Conservation (phyloP, 192 early-diverging fungal genomes). For the Coemansia sp. region DNA sequence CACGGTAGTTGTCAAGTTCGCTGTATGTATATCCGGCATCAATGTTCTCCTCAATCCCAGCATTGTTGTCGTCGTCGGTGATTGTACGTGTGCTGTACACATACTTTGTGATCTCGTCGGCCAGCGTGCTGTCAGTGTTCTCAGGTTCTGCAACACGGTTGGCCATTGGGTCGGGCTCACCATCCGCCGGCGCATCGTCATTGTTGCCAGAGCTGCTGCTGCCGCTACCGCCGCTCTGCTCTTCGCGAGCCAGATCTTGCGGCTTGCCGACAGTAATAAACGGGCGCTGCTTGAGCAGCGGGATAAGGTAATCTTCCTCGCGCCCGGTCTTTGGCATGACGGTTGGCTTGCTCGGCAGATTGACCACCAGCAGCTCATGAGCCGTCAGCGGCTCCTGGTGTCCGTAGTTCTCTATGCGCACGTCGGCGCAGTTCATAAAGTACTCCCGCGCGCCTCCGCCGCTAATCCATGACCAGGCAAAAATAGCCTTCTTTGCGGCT, state of each 20-base stretch:
- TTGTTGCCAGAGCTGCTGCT: neutral
- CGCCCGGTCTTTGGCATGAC: conserved; percentile 41
- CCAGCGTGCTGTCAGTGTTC: conserved; percentile 7
- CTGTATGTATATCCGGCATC: conserved; percentile 36
- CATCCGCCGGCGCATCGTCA: conserved; percentile 5
- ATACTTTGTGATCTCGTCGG: conserved; percentile 40
- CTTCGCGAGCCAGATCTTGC: conserved; percentile 18
- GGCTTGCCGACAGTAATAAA: conserved; percentile 46
- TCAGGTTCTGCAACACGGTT: conserved; percentile 7
- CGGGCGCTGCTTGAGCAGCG: conserved; percentile 37
- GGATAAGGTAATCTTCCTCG: conserved; percentile 32
- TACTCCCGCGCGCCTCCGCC: conserved; percentile 61
- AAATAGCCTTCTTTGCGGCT: conserved; percentile 53
- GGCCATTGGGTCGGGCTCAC: conserved; percentile 26
- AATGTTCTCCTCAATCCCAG: conserved; percentile 12
- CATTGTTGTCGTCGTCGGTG: conserved; percentile 25
- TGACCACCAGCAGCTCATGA: conserved; percentile 51
- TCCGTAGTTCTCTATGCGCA: conserved; percentile 56
- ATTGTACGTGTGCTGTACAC: conserved; percentile 35
- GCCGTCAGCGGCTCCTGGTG: conserved; percentile 46
- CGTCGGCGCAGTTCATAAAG: conserved; percentile 69
- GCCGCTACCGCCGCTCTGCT: neutral
- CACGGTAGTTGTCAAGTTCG: conserved; percentile 32
- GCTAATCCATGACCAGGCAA: conserved; percentile 70
- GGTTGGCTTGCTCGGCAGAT: conserved; percentile 31